A percentile compares a stretch with the other conserved stretches of the same genome.
These are phyloP conservation scores for Penicillium macrosclerotiorum DNA, from an alignment of 495 filamentous ascomycete genomes.

Conservation along the genomic window DNA sequence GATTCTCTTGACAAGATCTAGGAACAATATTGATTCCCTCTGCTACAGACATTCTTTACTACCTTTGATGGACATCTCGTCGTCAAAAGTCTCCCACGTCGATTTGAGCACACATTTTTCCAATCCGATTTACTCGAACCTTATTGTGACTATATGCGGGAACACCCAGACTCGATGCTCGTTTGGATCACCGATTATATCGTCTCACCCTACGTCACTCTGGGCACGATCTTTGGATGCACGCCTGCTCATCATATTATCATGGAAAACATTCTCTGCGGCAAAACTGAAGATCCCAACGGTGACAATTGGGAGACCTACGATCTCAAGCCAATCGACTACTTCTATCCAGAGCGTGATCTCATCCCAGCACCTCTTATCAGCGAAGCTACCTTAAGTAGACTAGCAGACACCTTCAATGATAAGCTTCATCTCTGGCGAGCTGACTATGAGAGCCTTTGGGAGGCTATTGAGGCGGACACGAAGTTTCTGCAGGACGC, in stretches of 20 bases:
- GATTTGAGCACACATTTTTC: conserved; percentile 69
- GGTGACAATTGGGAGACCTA: conserved; percentile 61
- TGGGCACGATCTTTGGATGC: conserved; percentile 53
- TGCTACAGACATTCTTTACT: conserved; percentile 59
- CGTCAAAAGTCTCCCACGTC: conserved; percentile 64
- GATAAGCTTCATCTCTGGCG: conserved; percentile 58
- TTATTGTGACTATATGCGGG: conserved; percentile 59
- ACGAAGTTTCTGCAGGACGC: conserved; percentile 56
- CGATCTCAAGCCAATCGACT: conserved; percentile 68
- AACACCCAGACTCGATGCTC: conserved; percentile 54
- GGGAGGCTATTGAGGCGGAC: conserved; percentile 49
- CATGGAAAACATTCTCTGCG: conserved; percentile 70
- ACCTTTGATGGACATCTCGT: conserved; percentile 60
- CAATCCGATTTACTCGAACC: conserved; percentile 57
- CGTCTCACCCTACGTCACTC: conserved; percentile 45
- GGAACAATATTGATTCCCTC: not conserved
- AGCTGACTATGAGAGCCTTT: conserved; percentile 50
- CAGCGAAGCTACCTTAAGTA: conserved; percentile 55
- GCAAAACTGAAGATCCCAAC: conserved; percentile 40
- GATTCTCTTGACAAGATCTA: not conserved
- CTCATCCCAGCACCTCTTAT: conserved; percentile 57
- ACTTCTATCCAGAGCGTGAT: conserved; percentile 71
- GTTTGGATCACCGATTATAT: conserved; percentile 70
- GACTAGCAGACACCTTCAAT: conserved; percentile 60
- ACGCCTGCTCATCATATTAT: conserved; percentile 66